These are phyloP conservation scores for Aureobasidium uvarum DNA, from an alignment of 2,329 filamentous ascomycete species.

Conservation along the genomic window DNA sequence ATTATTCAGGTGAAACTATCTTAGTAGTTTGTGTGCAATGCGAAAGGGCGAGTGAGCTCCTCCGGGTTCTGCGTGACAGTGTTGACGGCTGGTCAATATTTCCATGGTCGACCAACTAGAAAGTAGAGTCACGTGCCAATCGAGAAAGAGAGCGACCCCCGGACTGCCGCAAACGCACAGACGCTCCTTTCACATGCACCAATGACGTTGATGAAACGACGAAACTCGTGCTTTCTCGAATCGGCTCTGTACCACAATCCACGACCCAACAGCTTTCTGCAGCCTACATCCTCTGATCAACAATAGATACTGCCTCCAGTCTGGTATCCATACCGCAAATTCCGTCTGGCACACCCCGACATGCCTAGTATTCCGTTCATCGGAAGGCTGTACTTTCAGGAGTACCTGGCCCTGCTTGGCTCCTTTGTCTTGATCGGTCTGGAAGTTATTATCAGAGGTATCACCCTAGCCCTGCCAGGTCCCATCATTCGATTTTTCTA, in stretches of 20 bases:
- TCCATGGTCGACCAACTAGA: not conserved
- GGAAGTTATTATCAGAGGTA: slow-evolving; percentile 77
- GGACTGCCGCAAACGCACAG: not conserved
- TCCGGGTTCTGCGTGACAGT: not conserved
- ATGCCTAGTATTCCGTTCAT: slow-evolving; percentile 63
- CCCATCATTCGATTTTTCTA: slow-evolving; percentile 83
- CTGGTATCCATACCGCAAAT: not conserved
- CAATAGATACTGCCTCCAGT: not conserved
- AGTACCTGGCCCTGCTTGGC: slow-evolving; percentile 82
- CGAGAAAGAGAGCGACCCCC: not conserved
- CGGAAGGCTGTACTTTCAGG: slow-evolving; percentile 60
- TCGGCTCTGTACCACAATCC: not conserved
- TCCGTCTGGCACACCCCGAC: not conserved
- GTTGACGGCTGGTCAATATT: not conserved
- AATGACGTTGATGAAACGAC: slow-evolving; percentile 19
- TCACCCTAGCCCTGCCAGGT: slow-evolving; percentile 82
- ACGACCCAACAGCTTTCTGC: slow-evolving; percentile 12
- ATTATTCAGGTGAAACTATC: not conserved
- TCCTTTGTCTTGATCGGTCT: slow-evolving; percentile 81
- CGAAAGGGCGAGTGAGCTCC: too few relatives aligned
- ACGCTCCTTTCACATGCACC: slow-evolving; percentile 18
- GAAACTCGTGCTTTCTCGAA: not conserved
- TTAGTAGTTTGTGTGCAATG: not conserved
- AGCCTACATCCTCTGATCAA: not conserved
- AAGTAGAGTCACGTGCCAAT: not conserved